Evolutionary conservation across 2,329 filamentous ascomycete species (phyloP).

Genomic region (Beauveria australis): DNA sequence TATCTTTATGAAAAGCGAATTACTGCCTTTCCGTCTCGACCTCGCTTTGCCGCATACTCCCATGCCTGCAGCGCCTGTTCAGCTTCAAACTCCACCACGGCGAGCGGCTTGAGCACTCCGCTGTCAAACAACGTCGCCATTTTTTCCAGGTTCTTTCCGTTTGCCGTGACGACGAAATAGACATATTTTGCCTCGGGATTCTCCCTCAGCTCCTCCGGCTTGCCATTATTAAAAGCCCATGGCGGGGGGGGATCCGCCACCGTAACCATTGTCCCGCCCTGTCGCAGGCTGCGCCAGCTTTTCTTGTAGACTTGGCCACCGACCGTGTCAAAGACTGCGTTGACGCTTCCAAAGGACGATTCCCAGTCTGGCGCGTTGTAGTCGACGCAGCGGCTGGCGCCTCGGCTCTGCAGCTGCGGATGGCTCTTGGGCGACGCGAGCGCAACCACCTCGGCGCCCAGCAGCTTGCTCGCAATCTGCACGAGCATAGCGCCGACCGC

Average conservation of each 20-base stretch:
- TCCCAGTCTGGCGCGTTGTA: conserved; percentile 21
- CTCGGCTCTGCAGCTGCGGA: conserved; percentile 14
- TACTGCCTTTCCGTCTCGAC: conserved; percentile 19
- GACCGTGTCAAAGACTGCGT: conserved; percentile 25
- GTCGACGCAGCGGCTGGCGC: conserved; percentile 19
- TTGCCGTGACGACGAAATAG: conserved; percentile 23
- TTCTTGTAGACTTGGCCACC: conserved; percentile 21
- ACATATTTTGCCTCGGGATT: conserved; percentile 18
- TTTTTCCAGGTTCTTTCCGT: conserved; percentile 14
- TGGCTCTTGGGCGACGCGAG: conserved; percentile 20
- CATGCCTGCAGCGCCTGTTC: conserved; percentile 21
- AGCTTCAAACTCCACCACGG: conserved; percentile 17
- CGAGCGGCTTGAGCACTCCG: conserved; percentile 15
- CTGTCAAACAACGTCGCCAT: conserved; percentile 17
- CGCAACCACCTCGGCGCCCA: conserved; percentile 18
- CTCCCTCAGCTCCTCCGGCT: conserved; percentile 13
- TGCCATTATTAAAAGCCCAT: conserved; percentile 21
- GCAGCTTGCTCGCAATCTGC: conserved; percentile 19
- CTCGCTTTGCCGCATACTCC: conserved; percentile 17
- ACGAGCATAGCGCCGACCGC: conserved; percentile 23
- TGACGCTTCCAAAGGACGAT: conserved; percentile 15
- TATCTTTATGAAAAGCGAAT: conserved; percentile 10
- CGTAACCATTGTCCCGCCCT: conserved; percentile 24
- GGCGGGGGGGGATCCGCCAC: conserved; percentile 26
- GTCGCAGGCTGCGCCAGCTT: conserved; percentile 23